These are phyloP conservation scores for Cornus kousa DNA, from an alignment of 148 eudicot genomes.

Conservation along the genomic window DNA sequence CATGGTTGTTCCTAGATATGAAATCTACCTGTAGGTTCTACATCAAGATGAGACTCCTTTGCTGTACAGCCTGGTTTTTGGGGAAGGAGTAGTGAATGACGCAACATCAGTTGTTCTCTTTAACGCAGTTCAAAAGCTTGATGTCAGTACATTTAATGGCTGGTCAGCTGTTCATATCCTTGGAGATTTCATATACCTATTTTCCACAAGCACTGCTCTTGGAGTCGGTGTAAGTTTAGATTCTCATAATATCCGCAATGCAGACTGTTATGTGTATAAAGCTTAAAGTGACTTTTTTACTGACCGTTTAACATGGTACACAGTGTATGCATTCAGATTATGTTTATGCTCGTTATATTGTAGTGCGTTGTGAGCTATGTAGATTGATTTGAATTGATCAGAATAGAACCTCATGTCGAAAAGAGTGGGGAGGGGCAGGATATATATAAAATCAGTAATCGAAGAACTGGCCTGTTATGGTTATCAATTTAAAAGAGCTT, in stretches of 20 bases:
- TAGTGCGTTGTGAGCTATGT: background rate
- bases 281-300: background rate
- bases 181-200: constrained; percentile 76
- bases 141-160: constrained; percentile 54
- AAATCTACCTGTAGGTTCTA: constrained; percentile 48
- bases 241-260: background rate
- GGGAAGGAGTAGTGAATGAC: constrained; percentile 99
- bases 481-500: background rate
- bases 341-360: background rate
- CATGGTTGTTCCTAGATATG: background rate
- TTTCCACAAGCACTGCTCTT: constrained; percentile 75
- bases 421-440: background rate
- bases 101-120: constrained; percentile 97
- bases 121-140: constrained; percentile 88
- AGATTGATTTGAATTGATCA: background rate
- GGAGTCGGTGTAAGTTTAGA: constrained; percentile 69
- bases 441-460: background rate
- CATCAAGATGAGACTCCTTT: constrained; percentile 96
- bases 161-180: constrained; percentile 50
- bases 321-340: no score
- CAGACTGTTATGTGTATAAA: constrained; percentile 2
- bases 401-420: background rate
- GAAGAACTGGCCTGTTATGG: background rate
- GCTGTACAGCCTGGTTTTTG: constrained; percentile 90
- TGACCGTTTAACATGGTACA: background rate